Base-by-base conservation (phyloP, 306 rosid genomes). In the Mimosa pudica region DNA sequence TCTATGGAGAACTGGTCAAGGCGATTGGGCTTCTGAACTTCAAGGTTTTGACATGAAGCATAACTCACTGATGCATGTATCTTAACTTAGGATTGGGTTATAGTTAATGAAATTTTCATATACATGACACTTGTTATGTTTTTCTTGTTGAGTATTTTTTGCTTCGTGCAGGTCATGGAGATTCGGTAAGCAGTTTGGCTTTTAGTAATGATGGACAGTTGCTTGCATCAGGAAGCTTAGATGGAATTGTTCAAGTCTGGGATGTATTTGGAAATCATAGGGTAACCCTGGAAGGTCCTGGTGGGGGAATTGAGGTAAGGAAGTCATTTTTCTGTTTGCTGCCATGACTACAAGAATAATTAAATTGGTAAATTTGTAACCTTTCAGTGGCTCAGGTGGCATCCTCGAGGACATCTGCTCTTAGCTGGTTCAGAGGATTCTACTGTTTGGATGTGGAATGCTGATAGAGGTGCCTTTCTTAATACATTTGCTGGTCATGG, bases 401-500 rank as follows among this genome's bases (percentile, higher is more conserved):
- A 95, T 88, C 98, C 99, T 33, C 90, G 87, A 81, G 98, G 97
- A 72, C 92, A 89, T 79, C 35, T 89, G 58, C 87, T 95, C 74
- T 81, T 95, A 80, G 99, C 94, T 78, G 99, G 98, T 91, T 90
- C 92, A 16, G 96, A 95, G 71, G 98, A 95, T 74, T 86, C 86
- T 63, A 82, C 82, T 0, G 90, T 85, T 76, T 95, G 98, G 99
- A 91, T 93, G 98, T 95, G 99, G 98, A 90, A 95, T 88, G 89
- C 90, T n/a, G 94, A 93, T 80, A 88, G 20, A 63, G 88, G 82
- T 8, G 79, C 82, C 79, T 86, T 80, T 77, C 90, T 89, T 77
- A 86, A 88, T 62, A 81, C 84, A 73, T 95, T 91, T 88, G 54
- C 86, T 47, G 99, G 99, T 69, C 99, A 95, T 74, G 92, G 88